Percentiles rank a stretch among this genome's conserved stretches.
phyloP scores from a whole-genome alignment of 2,329 filamentous ascomycete genomes.

The Penicillium sp. region DNA sequence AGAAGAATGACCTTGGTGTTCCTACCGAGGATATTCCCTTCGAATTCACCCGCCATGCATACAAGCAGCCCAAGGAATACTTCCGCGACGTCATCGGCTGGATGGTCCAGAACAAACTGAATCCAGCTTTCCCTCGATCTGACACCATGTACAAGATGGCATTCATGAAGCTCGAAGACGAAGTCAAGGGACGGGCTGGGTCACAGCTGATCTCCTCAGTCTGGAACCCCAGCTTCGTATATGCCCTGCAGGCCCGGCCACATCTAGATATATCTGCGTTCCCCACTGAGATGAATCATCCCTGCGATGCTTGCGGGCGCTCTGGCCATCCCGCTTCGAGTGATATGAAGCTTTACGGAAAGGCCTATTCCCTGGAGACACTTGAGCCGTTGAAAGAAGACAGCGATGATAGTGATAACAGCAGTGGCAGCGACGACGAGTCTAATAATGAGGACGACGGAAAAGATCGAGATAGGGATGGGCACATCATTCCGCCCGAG shows the following conservation, averaged over 20 bases:
- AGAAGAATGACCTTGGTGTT: slow-evolving; percentile 58
- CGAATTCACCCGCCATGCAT: slow-evolving; percentile 65
- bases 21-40: slow-evolving; percentile 62
- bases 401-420: slow-evolving; percentile 42
- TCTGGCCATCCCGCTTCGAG: slow-evolving; percentile 66
- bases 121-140: slow-evolving; percentile 64
- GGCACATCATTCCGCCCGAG: slow-evolving; percentile 46
- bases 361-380: slow-evolving; percentile 64
- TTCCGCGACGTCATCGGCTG: slow-evolving; percentile 75
- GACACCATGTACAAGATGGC: slow-evolving; percentile 66
- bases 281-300: slow-evolving; percentile 44
- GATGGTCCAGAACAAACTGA: slow-evolving; percentile 77
- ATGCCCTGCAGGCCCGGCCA: slow-evolving; percentile 65
- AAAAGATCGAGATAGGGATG: slow-evolving; percentile 45
- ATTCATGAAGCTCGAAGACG: slow-evolving; percentile 70
- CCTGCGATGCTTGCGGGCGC: slow-evolving; percentile 71
- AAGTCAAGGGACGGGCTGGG: slow-evolving; percentile 64
- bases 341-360: slow-evolving; percentile 62
- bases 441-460: slow-evolving; percentile 31
- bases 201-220: slow-evolving; percentile 71
- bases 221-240: slow-evolving; percentile 68
- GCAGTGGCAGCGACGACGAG: slow-evolving; percentile 24
- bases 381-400: slow-evolving; percentile 62
- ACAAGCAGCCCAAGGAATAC: slow-evolving; percentile 67
- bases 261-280: slow-evolving; percentile 54